Percentiles rank a stretch among this genome's conserved stretches.
Evolutionary conservation across 805 yeast genomes (phyloP).

Genomic region (Ogataea salicorniae): DNA sequence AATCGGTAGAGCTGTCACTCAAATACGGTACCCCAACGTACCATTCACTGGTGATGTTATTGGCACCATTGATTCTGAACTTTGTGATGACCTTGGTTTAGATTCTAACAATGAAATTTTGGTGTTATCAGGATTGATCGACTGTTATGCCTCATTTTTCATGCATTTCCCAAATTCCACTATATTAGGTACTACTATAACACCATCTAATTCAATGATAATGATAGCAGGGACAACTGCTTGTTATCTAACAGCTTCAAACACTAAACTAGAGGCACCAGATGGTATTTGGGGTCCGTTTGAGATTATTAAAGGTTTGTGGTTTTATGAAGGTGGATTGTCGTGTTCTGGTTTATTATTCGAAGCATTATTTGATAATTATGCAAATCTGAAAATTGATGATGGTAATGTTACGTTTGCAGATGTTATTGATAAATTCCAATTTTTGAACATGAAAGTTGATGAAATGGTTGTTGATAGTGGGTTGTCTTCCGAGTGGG

Average conservation of each 20-base stretch:
- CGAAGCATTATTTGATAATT: conserved; percentile 41
- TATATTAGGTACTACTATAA: background rate
- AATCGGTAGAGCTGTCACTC: conserved; percentile 29
- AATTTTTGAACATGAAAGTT: conserved; percentile 15
- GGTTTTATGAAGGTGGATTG: conserved; percentile 51
- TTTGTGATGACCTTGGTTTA: conserved; percentile 4
- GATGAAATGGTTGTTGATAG: conserved; percentile 17
- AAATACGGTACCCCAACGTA: conserved; percentile 12
- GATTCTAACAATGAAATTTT: conserved; percentile 5
- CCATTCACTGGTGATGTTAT: conserved; percentile 31
- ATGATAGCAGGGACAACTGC: conserved; percentile 64
- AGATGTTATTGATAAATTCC: background rate
- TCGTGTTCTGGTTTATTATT: conserved; percentile 54
- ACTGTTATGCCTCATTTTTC: conserved; percentile 55
- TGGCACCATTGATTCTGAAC: conserved; percentile 11
- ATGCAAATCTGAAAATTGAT: conserved; percentile 20
- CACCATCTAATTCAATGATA: conserved; percentile 28
- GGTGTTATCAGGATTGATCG: conserved; percentile 48
- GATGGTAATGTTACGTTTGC: conserved; percentile 5
- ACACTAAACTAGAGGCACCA: conserved; percentile 5
- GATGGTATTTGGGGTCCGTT: conserved; percentile 63
- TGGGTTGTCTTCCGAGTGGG: conserved; percentile 14
- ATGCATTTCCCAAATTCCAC: conserved; percentile 17
- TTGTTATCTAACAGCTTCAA: conserved; percentile 39
- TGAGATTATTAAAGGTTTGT: conserved; percentile 26